A percentile compares a stretch with the other conserved stretches of the same genome.
These are phyloP conservation scores for Chionographis japonica DNA, from an alignment of 106 monocot species.

Conservation along the genomic window DNA sequence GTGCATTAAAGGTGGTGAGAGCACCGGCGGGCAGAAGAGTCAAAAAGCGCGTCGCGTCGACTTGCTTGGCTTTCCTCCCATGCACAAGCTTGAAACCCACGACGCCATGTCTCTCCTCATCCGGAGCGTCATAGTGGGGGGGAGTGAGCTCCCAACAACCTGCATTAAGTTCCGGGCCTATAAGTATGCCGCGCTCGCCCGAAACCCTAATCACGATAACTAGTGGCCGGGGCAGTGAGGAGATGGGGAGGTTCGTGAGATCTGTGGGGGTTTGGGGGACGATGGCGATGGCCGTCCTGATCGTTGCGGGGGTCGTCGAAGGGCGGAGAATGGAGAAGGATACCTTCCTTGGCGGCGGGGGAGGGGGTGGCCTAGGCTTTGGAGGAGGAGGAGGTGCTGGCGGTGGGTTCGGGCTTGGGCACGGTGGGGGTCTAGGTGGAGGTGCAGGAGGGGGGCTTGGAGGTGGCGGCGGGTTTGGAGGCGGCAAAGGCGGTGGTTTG, in stretches of 20 bases:
- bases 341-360: not conserved
- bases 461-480: not conserved
- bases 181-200: not conserved
- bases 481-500: not conserved
- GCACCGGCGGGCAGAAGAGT: too few relatives aligned
- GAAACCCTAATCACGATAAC: too few relatives aligned
- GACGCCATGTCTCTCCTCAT: too few relatives aligned
- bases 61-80: not conserved
- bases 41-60: too few relatives aligned
- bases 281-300: constrained; percentile 14
- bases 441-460: constrained; percentile 2
- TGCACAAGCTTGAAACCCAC: not conserved
- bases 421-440: constrained; percentile 15
- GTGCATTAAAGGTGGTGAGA: too few relatives aligned
- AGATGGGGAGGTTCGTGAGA: constrained; percentile 14
- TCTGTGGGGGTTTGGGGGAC: constrained; percentile 4
- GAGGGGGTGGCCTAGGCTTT: constrained; percentile 1
- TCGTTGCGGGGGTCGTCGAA: not conserved
- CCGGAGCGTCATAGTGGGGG: not conserved
- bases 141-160: not conserved
- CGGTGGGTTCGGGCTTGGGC: not conserved
- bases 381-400: constrained; percentile 9
- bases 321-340: constrained; percentile 3
- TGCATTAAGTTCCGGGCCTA: not conserved
- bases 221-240: not conserved